Percentiles rank a stretch among this genome's conserved stretches.
These are phyloP conservation scores for Bipolaris zeicola DNA, from an alignment of 2,329 filamentous ascomycete species.

Conservation along the genomic window DNA sequence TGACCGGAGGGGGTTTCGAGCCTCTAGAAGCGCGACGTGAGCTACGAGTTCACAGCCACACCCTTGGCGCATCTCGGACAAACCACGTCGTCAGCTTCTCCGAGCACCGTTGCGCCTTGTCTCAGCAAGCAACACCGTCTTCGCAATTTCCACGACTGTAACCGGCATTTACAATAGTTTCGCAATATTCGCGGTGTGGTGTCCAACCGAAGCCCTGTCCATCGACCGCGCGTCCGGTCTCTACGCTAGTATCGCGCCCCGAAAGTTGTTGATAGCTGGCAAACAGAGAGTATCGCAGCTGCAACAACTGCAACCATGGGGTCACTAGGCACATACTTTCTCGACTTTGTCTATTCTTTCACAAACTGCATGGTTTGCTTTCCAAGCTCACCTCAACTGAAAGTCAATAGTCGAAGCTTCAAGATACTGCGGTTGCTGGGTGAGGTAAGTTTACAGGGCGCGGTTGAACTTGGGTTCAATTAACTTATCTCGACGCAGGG, in stretches of 20 bases:
- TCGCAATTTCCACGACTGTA: not conserved
- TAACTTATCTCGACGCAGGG: slow-evolving; percentile 61
- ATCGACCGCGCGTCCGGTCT: slow-evolving; percentile 11
- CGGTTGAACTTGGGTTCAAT: not conserved
- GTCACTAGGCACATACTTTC: slow-evolving; percentile 64
- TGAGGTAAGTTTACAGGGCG: slow-evolving; percentile 65
- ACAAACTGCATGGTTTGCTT: slow-evolving; percentile 97
- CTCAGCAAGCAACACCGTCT: slow-evolving; percentile 24
- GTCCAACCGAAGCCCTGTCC: not conserved
- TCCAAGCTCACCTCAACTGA: slow-evolving; percentile 88
- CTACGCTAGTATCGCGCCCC: slow-evolving; percentile 19
- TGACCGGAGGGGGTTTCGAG: not conserved
- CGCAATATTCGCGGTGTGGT: not conserved
- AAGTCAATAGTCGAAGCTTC: slow-evolving; percentile 93
- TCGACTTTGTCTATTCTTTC: slow-evolving; percentile 88
- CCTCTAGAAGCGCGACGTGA: not conserved
- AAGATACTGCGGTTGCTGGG: slow-evolving; percentile 93
- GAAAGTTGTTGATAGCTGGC: slow-evolving; percentile 25
- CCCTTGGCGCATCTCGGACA: slow-evolving; percentile 25
- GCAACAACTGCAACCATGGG: slow-evolving; percentile 32
- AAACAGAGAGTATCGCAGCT: slow-evolving; percentile 13
- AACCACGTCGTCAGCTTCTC: slow-evolving; percentile 31
- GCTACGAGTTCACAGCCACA: slow-evolving; percentile 21
- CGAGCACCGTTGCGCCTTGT: slow-evolving; percentile 21
- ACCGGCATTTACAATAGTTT: not conserved